A percentile compares a stretch with the other conserved stretches of the same genome.
Evolutionary conservation across 2,329 filamentous ascomycete genomes (phyloP).

Genomic region (Berkeleyomyces rouxiae): DNA sequence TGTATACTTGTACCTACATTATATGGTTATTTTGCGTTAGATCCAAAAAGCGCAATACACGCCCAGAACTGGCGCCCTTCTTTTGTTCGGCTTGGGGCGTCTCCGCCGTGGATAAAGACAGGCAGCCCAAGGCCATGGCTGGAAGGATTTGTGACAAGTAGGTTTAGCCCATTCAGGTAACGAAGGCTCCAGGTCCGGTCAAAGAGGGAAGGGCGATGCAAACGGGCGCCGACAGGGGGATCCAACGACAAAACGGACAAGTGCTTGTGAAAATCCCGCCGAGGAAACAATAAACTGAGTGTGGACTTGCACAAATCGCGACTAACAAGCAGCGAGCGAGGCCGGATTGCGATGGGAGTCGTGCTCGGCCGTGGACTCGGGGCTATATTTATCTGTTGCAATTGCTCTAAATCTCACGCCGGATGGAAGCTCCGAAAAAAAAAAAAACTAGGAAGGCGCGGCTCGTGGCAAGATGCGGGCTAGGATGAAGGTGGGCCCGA

Average conservation of each 20-base stretch:
- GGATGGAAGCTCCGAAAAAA: neutral
- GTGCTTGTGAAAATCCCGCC: too few relatives aligned
- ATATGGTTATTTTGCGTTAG: neutral
- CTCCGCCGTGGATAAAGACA: neutral
- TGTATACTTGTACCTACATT: neutral
- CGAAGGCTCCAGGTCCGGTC: neutral
- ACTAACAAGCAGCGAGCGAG: too few relatives aligned
- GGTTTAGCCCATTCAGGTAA: neutral
- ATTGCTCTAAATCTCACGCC: neutral
- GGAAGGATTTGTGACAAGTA: neutral
- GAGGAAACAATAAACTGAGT: neutral
- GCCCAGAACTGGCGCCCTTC: neutral
- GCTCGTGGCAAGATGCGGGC: neutral
- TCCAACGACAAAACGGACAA: neutral
- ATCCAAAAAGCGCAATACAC: neutral
- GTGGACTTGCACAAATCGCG: neutral
- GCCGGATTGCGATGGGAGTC: too few relatives aligned
- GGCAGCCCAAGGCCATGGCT: neutral
- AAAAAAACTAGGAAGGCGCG: neutral
- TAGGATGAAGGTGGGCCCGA: neutral
- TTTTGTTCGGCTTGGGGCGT: neutral
- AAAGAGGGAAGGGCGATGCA: neutral
- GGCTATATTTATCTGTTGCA: neutral
- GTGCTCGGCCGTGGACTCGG: neutral
- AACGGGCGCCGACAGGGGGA: neutral